These are phyloP conservation scores for Cynara cardunculus DNA, from an alignment of 129 eudicot genomes.

Conservation along the genomic window DNA sequence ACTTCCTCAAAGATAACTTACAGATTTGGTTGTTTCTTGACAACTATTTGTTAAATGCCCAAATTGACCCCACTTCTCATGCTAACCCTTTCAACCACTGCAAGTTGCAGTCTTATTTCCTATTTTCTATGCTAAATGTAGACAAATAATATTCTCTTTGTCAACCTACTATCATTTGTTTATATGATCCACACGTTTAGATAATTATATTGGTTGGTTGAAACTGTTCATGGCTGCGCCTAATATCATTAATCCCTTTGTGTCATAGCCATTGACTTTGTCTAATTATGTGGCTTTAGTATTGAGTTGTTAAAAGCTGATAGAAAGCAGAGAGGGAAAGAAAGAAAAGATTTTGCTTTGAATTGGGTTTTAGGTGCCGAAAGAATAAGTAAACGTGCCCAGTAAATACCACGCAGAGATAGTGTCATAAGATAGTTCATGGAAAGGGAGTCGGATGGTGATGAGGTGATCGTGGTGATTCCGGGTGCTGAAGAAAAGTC, in stretches of 20 bases:
- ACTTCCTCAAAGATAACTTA: constrained; percentile 5
- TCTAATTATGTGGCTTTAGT: constrained; percentile 9
- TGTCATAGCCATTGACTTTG: constrained; percentile 19
- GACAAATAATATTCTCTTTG: background rate
- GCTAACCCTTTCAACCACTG: background rate
- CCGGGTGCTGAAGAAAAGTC: constrained; percentile 18
- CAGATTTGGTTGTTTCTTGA: constrained; percentile 1
- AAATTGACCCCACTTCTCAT: constrained; percentile 14
- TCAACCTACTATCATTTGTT: background rate
- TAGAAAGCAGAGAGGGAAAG: background rate
- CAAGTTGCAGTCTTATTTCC: constrained; percentile 23
- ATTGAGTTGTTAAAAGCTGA: constrained; percentile 12
- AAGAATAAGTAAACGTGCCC: background rate
- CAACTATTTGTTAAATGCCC: constrained; percentile 5
- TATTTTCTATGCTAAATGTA: constrained; percentile 10
- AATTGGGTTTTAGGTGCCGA: background rate
- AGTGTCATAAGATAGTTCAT: constrained; percentile 11
- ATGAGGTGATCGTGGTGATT: constrained; percentile 38
- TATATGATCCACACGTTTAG: background rate
- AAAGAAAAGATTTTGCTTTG: background rate
- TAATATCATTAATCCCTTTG: constrained; percentile 16
- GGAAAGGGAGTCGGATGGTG: constrained; percentile 30
- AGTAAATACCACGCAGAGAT: background rate
- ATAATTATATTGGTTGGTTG: constrained; percentile 6
- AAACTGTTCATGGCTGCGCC: constrained; percentile 25